These are phyloP conservation scores for Penicillium waksmanii DNA, from an alignment of 495 filamentous ascomycete species.

Conservation along the genomic window DNA sequence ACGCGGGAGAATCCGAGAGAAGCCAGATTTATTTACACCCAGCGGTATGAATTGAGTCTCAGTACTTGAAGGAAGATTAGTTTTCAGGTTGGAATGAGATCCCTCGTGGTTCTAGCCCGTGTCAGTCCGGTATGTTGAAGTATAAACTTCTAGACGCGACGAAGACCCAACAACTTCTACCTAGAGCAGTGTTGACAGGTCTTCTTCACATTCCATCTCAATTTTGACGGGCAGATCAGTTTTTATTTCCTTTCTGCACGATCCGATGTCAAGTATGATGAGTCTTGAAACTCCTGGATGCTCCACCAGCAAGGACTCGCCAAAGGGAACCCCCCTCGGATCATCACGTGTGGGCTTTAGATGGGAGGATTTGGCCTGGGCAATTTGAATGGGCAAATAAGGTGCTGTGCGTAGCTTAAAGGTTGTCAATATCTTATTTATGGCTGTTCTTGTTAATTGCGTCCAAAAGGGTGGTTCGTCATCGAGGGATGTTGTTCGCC, in stretches of 20 bases:
- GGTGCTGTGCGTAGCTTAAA: background rate
- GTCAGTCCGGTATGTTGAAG: background rate
- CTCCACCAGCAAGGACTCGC: slow-evolving; percentile 13
- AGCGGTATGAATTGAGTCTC: background rate
- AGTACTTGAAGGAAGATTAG: background rate
- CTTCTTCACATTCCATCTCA: background rate
- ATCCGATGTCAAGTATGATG: slow-evolving; percentile 21
- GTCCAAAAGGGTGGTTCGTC: slow-evolving; percentile 15
- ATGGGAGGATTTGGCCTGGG: background rate
- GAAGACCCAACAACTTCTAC: background rate
- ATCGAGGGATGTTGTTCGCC: slow-evolving; percentile 27
- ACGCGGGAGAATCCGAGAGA: background rate
- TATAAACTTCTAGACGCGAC: slow-evolving; percentile 1
- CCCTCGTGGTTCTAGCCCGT: background rate
- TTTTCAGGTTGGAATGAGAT: background rate
- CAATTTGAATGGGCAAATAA: background rate
- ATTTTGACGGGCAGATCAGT: slow-evolving; percentile 1
- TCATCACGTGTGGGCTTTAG: slow-evolving; percentile 12
- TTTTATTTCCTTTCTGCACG: slow-evolving; percentile 2
- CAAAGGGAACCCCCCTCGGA: slow-evolving; percentile 18
- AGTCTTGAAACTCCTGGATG: slow-evolving; percentile 23
- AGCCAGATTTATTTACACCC: background rate
- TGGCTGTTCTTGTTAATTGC: background rate
- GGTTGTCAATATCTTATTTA: background rate
- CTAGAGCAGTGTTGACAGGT: background rate